Evolutionary conservation across 768 basidiomycete genomes (phyloP), one percentile per base, ranked within the genome.

Genomic region (Mycena maculata): DNA sequence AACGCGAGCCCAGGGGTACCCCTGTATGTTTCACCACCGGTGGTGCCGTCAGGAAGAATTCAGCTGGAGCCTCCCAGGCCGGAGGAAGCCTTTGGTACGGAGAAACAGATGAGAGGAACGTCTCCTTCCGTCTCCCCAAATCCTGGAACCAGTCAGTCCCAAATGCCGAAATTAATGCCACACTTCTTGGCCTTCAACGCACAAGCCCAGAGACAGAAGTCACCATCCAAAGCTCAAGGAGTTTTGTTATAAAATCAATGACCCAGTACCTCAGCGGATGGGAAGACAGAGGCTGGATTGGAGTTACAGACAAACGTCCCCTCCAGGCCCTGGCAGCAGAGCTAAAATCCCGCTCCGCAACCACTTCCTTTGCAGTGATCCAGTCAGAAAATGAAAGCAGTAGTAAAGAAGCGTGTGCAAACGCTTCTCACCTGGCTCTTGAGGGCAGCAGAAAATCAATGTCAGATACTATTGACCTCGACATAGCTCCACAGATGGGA

Each of bases 281-380:
- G 33, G 53, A 54, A 23, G 38, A 54, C 36, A 22, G 23, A 16
- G 53, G 53, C 13, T 54, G 53, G 53, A 39, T 54, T 25, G 23
- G 13, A 25, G 15, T 52, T 3, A 20, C 15, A n/a, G 16, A 52
- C 16, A 18, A 31, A 4, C 16, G 33, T 16, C 53, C 38, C 3
- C 53, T 38, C 1, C 53, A 16, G 1, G n/a, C 36, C 1, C 53
- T 54, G 8, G 53, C 36, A 11, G 53, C 53, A 12, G 36, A 38
- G 23, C 36, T 54, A 5, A 52, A 18, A n/a, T 15, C 28, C 7
- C 16, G 49, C 6, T 9, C 6, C 28, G 30, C 15, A 7, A 20
- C 28, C 16, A 31, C 49, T 31, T 18, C 33, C 49, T 31, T 31
- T 6, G 31, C n/a, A n/a, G n/a, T n/a, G n/a, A n/a, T n/a, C n/a